These are phyloP conservation scores for Penicillium sp. DNA, from an alignment of 2,329 filamentous ascomycete species.

Conservation along the genomic window DNA sequence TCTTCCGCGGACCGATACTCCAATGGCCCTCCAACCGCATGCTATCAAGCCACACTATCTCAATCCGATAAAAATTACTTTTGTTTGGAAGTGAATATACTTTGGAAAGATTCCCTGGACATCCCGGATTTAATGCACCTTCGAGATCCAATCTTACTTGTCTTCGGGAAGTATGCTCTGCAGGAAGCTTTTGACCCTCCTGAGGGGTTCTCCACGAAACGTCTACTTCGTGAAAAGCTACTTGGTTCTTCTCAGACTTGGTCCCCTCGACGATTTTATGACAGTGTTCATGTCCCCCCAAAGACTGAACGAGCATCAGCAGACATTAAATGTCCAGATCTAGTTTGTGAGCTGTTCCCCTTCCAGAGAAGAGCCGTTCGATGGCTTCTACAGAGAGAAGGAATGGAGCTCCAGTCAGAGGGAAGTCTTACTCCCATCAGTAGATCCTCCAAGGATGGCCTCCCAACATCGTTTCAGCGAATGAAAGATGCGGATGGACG, in stretches of 20 bases:
- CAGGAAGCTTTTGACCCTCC: slow-evolving; percentile 17
- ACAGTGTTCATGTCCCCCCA: slow-evolving; percentile 48
- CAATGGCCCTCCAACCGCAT: slow-evolving; percentile 24
- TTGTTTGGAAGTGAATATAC: slow-evolving; percentile 29
- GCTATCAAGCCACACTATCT: slow-evolving; percentile 34
- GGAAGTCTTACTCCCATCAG: slow-evolving; percentile 29
- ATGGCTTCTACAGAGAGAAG: slow-evolving; percentile 50
- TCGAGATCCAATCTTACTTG: slow-evolving; percentile 13
- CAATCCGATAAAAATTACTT: slow-evolving; percentile 22
- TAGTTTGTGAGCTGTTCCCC: slow-evolving; percentile 46
- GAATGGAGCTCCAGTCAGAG: slow-evolving; percentile 34
- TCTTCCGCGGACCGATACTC: slow-evolving; percentile 28
- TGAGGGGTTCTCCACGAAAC: not conserved
- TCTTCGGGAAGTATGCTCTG: slow-evolving; percentile 34
- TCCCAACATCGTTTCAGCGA: slow-evolving; percentile 42
- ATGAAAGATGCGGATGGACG: slow-evolving; percentile 40
- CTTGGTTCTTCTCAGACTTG: slow-evolving; percentile 19
- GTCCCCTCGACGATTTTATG: slow-evolving; percentile 48
- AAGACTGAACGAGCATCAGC: slow-evolving; percentile 33
- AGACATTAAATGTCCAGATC: slow-evolving; percentile 34
- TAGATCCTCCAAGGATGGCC: slow-evolving; percentile 1
- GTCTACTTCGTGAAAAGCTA: slow-evolving; percentile 12
- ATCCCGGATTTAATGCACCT: slow-evolving; percentile 23
- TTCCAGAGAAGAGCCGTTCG: slow-evolving; percentile 50
- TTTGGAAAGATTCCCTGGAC: slow-evolving; percentile 39